Evolutionary conservation across 2,329 filamentous ascomycete genomes (phyloP).

Genomic region (Huntiella moniliformis): DNA sequence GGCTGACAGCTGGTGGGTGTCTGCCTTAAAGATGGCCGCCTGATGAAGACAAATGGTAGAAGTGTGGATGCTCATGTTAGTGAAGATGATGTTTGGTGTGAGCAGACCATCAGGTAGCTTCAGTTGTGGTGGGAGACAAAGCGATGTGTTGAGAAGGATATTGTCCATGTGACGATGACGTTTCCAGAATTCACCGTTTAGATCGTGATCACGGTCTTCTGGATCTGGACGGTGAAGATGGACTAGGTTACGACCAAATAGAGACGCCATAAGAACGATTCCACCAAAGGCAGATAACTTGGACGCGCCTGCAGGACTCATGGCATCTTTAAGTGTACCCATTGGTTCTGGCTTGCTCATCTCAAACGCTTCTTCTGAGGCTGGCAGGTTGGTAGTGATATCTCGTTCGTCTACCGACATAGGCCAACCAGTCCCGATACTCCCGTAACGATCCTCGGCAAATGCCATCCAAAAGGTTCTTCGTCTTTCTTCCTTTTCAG

Average conservation of each 20-base stretch:
- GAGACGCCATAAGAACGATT: slow-evolving; percentile 65
- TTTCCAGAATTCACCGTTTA: slow-evolving; percentile 92
- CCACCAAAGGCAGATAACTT: slow-evolving; percentile 63
- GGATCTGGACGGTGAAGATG: slow-evolving; percentile 76
- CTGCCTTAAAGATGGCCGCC: slow-evolving; percentile 91
- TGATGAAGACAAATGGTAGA: slow-evolving; percentile 96
- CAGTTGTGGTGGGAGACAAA: slow-evolving; percentile 63
- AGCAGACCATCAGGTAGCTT: slow-evolving; percentile 58
- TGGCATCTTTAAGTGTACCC: slow-evolving; percentile 47
- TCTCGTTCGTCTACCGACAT: slow-evolving; percentile 87
- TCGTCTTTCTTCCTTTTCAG: slow-evolving; percentile 74
- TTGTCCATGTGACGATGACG: slow-evolving; percentile 79
- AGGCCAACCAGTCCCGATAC: slow-evolving; percentile 92
- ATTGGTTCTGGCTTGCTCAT: slow-evolving; percentile 59
- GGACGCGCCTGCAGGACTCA: slow-evolving; percentile 51
- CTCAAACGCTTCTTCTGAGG: slow-evolving; percentile 69
- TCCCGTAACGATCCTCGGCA: slow-evolving; percentile 76
- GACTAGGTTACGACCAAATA: slow-evolving; percentile 79
- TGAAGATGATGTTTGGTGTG: slow-evolving; percentile 75
- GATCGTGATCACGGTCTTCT: slow-evolving; percentile 66
- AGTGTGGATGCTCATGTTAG: slow-evolving; percentile 93
- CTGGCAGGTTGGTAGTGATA: slow-evolving; percentile 69
- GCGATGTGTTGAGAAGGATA: slow-evolving; percentile 68
- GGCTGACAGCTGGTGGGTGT: slow-evolving; percentile 62
- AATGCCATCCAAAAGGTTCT: slow-evolving; percentile 94